Conservation (phyloP, 306 rosid species). For the Castanopsis chinensis region DNA sequence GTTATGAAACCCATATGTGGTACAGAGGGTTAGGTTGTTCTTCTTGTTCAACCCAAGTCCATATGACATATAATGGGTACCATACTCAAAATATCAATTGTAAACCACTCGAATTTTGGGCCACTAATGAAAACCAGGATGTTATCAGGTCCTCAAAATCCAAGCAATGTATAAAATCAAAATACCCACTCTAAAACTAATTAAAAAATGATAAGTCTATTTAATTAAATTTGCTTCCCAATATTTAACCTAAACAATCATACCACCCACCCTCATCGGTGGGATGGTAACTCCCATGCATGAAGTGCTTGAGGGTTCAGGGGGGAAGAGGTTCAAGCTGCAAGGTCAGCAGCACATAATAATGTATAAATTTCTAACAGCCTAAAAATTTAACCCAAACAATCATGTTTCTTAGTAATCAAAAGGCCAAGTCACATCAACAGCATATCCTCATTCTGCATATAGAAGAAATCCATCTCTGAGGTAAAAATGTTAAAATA, state of each 20-base stretch:
- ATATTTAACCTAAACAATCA: too few species aligned
- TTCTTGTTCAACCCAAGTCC: not conserved
- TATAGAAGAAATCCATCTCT: not conserved
- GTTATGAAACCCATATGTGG: not conserved
- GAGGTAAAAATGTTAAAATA: not conserved
- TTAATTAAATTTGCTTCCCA: too few species aligned
- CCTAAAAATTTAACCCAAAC: too few species aligned
- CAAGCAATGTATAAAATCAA: not conserved
- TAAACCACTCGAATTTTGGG: not conserved
- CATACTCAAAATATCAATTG: not conserved
- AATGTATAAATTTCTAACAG: too few species aligned
- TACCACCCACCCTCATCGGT: too few species aligned
- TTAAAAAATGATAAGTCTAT: too few species aligned
- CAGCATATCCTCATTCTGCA: not conserved
- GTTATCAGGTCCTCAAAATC: not conserved
- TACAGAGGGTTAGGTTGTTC: not conserved
- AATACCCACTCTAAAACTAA: not conserved
- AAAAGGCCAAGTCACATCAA: not conserved
- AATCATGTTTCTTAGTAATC: not conserved
- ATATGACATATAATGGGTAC: not conserved
- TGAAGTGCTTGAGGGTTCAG: too few species aligned
- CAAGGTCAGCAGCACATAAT: too few species aligned
- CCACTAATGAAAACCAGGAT: not conserved
- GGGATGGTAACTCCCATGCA: too few species aligned
- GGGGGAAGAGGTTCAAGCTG: too few species aligned